Evolutionary conservation across 129 eudicot genomes (phyloP), one percentile per base, ranked within the genome.

Genomic region (Artemisia annua): DNA sequence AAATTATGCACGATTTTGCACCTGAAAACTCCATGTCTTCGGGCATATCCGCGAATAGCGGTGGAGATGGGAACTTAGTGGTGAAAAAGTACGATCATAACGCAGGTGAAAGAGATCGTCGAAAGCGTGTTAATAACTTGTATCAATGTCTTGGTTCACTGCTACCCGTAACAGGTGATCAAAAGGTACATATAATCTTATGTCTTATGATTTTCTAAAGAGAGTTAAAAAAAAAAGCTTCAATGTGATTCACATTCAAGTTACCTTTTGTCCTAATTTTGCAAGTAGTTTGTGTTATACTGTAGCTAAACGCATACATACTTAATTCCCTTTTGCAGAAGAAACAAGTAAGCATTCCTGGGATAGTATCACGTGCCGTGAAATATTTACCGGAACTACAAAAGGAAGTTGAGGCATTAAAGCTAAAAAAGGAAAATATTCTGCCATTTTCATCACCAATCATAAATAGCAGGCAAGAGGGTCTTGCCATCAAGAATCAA

Each of bases 351-450:
- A 82, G 89, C 53, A 76, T 80, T 32, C 82, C 80, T 0, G 50
- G 67, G 17, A 68, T 73, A 5, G 69, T 83, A 17, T 75, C 75
- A 1, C 69, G 22, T 2, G 76, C 77, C 15, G 52, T 82, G 28
- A 53, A 82, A 43, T 85, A 82, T 75, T 75, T 85, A 63, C 84
- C 87, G 3, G 69, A 85, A 71, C 77, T 85, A 57, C 80, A 79
- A 66, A 79, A 72, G 48, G 89, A 82, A 76, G 78, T 85, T 15
- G 80, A 82, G 12, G 15, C 16, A 17, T 71, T 85, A 13, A 46
- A 15, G 24, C 44, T 12, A 3, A 68, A 76, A 65, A 85, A 79
- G 48, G 78, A 85, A 18, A 52, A 55, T 28, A 71, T 85, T 30
- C 48, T 57, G 35, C 16, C 35, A 44, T 65, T 1, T 65, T 65